These are phyloP conservation scores for Escovopsis sp. DNA, from an alignment of 2,329 filamentous ascomycete species.

Conservation along the genomic window DNA sequence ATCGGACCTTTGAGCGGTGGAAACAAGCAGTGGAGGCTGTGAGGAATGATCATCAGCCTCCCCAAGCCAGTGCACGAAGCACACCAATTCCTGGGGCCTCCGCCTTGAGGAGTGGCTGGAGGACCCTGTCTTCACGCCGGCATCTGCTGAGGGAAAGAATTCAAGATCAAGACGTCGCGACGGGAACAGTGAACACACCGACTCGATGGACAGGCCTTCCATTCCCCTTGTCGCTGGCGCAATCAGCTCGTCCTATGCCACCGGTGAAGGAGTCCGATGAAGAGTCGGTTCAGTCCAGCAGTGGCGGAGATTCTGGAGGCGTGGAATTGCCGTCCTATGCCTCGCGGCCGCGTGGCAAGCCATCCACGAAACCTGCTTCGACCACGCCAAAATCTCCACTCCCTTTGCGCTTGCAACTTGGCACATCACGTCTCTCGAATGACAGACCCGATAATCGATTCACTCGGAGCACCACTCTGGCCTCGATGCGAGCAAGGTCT, in stretches of 20 bases:
- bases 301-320: neutral
- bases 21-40: constrained; percentile 9
- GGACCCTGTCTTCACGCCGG: constrained; percentile 12
- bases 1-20: constrained; percentile 18
- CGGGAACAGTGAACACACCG: constrained; percentile 23
- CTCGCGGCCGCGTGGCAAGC: neutral
- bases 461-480: neutral
- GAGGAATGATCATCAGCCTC: constrained; percentile 5
- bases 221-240: constrained; percentile 19
- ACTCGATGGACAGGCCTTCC: constrained; percentile 31
- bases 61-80: constrained; percentile 1
- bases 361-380: constrained; percentile 3
- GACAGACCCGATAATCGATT: neutral
- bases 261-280: constrained; percentile 17
- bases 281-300: constrained; percentile 7
- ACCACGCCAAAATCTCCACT: constrained; percentile 11
- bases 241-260: constrained; percentile 15
- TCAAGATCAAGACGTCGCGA: constrained; percentile 8
- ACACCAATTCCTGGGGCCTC: constrained; percentile 1
- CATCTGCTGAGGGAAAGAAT: constrained; percentile 11
- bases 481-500: neutral
- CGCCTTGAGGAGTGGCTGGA: constrained; percentile 12
- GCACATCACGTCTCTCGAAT: neutral
- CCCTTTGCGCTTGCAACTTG: constrained; percentile 5
- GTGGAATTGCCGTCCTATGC: constrained; percentile 4